phyloP scores from a whole-genome alignment of 441 rosid species.

The Dalechampia spathulata region DNA sequence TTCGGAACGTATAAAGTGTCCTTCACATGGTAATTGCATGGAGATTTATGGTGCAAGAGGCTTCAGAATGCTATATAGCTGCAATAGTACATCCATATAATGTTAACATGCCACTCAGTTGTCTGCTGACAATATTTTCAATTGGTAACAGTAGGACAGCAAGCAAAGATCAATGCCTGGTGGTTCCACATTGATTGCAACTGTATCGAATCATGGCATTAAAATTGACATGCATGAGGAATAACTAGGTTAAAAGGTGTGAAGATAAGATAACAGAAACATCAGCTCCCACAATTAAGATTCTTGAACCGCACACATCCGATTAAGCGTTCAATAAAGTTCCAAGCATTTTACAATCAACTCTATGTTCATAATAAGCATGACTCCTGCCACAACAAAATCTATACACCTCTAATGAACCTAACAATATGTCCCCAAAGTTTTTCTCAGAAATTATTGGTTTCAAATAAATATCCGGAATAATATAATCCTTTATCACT shows the following conservation, averaged over 20 bases:
- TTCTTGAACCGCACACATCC: neutral
- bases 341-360: conserved; percentile 6
- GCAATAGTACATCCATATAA: neutral
- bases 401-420: neutral
- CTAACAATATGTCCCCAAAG: no score
- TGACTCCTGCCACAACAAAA: neutral
- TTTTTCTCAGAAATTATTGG: no score
- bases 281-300: conserved; percentile 1
- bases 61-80: neutral
- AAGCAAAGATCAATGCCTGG: neutral
- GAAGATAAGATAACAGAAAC: neutral
- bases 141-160: conserved; percentile 1
- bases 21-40: neutral
- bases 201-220: neutral
- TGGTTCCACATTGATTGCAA: neutral
- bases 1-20: neutral
- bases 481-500: neutral
- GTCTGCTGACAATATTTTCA: neutral
- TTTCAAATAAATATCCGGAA: neutral
- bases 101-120: neutral
- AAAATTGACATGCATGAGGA: neutral
- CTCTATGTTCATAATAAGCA: neutral
- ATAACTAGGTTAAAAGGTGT: neutral
- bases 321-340: conserved; percentile 7
- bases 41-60: neutral